Base-by-base conservation (phyloP, 2,329 filamentous ascomycete genomes). In the Diplodia intermedia region DNA sequence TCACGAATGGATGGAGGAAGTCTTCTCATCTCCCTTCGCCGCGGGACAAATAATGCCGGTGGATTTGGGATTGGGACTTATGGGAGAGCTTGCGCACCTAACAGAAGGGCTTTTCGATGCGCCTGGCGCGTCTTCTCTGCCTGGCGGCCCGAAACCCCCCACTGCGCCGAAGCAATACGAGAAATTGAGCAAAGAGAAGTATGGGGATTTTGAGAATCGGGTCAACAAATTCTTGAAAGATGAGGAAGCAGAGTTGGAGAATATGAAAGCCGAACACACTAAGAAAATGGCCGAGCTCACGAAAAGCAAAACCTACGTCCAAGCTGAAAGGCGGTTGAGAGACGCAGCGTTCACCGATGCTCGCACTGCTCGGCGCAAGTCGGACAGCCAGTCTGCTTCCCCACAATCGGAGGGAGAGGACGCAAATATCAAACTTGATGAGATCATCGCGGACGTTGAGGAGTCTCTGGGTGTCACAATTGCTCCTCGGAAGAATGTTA, bases 1-100 rank as follows among this genome's bases (percentile, higher is more conserved):
- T 74, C 94, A 99, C 75, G 93, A 97, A 78, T 98, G 94, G 95
- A 97, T 99, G 92, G 95, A 98, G 76, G 94, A 99, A 80, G 90
- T 99, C 33, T 87, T 98, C 66, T 92, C 91, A 0, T 98, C 94
- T 1, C 93, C 94, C 0, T 97, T 97, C 76, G 86, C 91, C 29
- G 91, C 94, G 70, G 87, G 86, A 61, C 92, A 96, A 76, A 97
- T 99, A 68, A 88, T 90, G 9, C 93, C 94, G 0, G 88, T 93
- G 2, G 94, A 97, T 76, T 86, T 98, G 40, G 93, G 93, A 0
- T 83, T 98, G 11, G 95, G 95, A 4, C 86, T 85, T 12, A 82
- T 83, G 80, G 95, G 95, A 47, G 91, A 94, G 78, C 84, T 99
- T 23, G 89, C 91, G 29, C 85, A 87, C 0, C 82, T 98, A 66